Base-by-base conservation (phyloP, 257 asterid species). In the Lantana camara region DNA sequence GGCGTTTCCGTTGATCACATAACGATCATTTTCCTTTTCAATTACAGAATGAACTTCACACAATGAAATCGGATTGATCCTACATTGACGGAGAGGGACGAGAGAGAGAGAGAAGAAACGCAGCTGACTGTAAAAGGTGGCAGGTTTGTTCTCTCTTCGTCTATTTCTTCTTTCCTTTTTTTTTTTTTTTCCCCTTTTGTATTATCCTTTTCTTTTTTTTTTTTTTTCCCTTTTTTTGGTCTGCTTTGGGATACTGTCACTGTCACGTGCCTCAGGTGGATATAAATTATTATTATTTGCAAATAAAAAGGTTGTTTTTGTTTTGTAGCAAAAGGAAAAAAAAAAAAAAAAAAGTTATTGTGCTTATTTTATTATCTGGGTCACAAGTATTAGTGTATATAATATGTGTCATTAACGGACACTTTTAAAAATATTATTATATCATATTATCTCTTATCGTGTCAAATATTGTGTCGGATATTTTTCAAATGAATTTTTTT, bases 111-210 rank as follows among this genome's bases (percentile, higher is more conserved):
- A 44, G 46, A 67, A 60, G 58, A 59, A n/a, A 69, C 34, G 73
- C 66, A 57, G 80, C 61, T 74, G 79, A 69, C 75, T 69, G 76
- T 48, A 58, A 54, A 60, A 60, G 27, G 45, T 20, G 12, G 67
- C 62, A 57, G 63, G 29, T 15, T 53, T 42, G 48, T 55, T 27
- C 5, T 35, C 17, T 42, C 9, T 16, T 51, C 20, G 16, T 62
- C 23, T 42, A 12, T 51, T 49, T 51, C 3, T 60, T 60, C 32
- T 22, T 12, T 41, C 15, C 15, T 60, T 47, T 37, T 48, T 56
- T 63, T 7, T 37, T 14, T 13, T 30, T n/a, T 29, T 12, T 15
- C 29, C 9, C 2, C 1, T 10, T 20, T 11, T 20, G 32, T 2
- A n/a, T n/a, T n/a, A n/a, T n/a, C n/a, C n/a, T n/a, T n/a, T n/a